phyloP scores from a whole-genome alignment of 2,329 filamentous ascomycete species.

The Ophiosphaerella narmari region DNA sequence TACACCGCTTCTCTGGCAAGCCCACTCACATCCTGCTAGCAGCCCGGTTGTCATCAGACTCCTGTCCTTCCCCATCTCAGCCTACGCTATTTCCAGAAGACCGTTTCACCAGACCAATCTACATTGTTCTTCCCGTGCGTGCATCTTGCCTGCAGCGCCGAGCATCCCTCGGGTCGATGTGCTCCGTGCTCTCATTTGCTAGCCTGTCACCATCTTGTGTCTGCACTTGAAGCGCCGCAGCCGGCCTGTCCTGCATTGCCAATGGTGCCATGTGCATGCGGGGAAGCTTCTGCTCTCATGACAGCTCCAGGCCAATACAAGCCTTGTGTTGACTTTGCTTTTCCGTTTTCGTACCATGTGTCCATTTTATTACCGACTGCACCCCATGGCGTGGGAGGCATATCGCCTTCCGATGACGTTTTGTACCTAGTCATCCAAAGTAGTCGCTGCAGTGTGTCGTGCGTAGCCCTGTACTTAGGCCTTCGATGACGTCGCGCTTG shows the following conservation, averaged over 20 bases:
- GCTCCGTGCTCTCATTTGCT: constrained; percentile 27
- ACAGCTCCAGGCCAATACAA: constrained; percentile 11
- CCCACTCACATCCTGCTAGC: neutral
- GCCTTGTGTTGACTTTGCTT: constrained; percentile 23
- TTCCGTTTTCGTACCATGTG: constrained; percentile 5
- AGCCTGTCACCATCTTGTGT: constrained; percentile 17
- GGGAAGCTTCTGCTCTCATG: constrained; percentile 23
- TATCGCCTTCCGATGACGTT: neutral
- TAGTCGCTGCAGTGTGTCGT: neutral
- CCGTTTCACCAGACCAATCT: constrained; percentile 21
- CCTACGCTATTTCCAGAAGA: constrained; percentile 13
- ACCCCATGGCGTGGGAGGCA: neutral
- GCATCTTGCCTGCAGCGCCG: constrained; percentile 26
- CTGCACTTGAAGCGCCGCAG: constrained; percentile 36
- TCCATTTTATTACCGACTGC: constrained; percentile 10
- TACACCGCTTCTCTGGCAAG: constrained; percentile 22
- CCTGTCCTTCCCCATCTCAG: constrained; percentile 5
- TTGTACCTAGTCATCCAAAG: neutral
- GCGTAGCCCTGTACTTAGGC: too few species aligned
- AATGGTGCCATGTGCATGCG: constrained; percentile 24
- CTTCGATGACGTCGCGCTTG: neutral
- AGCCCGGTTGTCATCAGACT: constrained; percentile 37
- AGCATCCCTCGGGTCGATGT: constrained; percentile 11
- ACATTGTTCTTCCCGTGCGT: constrained; percentile 10
- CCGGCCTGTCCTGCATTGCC: constrained; percentile 26